Evolutionary conservation across 2,329 filamentous ascomycete genomes (phyloP).

Genomic region (Trichothecium sympodiale): DNA sequence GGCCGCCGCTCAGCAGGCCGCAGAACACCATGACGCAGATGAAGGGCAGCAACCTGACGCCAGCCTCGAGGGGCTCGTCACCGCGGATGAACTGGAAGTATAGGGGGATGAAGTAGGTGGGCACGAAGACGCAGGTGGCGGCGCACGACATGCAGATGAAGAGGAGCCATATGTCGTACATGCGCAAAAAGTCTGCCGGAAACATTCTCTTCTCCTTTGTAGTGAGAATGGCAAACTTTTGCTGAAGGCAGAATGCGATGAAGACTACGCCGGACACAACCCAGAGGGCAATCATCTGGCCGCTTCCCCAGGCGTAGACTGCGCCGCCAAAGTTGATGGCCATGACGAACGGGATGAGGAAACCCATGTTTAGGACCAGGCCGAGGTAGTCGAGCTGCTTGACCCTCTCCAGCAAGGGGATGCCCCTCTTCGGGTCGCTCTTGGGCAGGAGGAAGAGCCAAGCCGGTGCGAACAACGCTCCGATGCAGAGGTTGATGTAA

Average conservation of each 20-base stretch:
- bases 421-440: not conserved
- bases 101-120: conserved; percentile 37
- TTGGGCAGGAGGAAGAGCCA: conserved; percentile 16
- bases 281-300: conserved; percentile 32
- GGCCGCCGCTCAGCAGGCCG: conserved; percentile 21
- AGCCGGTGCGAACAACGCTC: conserved; percentile 7
- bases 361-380: conserved; percentile 23
- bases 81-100: conserved; percentile 36
- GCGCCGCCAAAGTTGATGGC: conserved; percentile 39
- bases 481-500: conserved; percentile 15
- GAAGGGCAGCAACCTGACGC: conserved; percentile 27
- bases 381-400: conserved; percentile 4
- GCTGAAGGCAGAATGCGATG: conserved; percentile 32
- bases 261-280: conserved; percentile 29
- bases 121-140: conserved; percentile 14
- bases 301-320: conserved; percentile 33
- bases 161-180: conserved; percentile 25
- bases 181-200: conserved; percentile 32
- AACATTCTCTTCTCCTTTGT: conserved; percentile 24
- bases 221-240: conserved; percentile 18
- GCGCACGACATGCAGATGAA: conserved; percentile 22
- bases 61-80: conserved; percentile 27
- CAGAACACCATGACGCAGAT: conserved; percentile 23
- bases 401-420: not conserved
- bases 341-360: conserved; percentile 31